These are phyloP conservation scores for Acacia melanoxylon DNA, from an alignment of 306 rosid genomes.

Conservation along the genomic window DNA sequence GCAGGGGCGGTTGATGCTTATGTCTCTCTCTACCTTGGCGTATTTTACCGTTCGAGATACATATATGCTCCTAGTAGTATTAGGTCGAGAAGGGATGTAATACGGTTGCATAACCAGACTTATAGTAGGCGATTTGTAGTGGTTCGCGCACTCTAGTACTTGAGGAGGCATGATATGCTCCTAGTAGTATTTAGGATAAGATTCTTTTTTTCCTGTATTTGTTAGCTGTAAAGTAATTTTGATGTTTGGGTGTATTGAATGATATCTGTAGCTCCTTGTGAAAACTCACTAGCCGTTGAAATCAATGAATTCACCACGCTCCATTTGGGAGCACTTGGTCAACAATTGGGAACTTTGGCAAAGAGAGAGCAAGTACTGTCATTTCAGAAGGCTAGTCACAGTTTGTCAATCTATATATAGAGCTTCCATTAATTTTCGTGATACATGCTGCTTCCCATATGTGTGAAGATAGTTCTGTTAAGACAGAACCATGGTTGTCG, in stretches of 20 bases:
- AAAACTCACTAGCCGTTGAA: background rate
- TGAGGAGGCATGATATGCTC: no score
- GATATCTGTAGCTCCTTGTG: background rate
- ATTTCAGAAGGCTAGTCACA: background rate
- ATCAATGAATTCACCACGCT: background rate
- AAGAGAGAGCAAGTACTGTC: background rate
- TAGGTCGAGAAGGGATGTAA: no score
- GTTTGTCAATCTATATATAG: background rate
- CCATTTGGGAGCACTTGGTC: background rate
- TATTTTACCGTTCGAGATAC: conserved; percentile 9
- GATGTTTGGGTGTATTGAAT: background rate
- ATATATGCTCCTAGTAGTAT: background rate
- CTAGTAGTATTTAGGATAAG: conserved; percentile 15
- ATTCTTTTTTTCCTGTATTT: background rate
- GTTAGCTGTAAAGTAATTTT: background rate
- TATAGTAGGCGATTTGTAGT: no score
- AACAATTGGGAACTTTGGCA: background rate
- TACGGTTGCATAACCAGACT: no score
- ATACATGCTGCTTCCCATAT: background rate
- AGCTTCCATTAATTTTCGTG: background rate
- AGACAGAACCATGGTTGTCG: background rate
- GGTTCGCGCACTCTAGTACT: no score
- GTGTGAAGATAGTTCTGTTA: background rate
- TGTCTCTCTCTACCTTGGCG: background rate
- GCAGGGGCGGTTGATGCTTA: conserved; percentile 22